Evolutionary conservation across 495 filamentous ascomycete species (phyloP).

Genomic region (Copromyces sp.): DNA sequence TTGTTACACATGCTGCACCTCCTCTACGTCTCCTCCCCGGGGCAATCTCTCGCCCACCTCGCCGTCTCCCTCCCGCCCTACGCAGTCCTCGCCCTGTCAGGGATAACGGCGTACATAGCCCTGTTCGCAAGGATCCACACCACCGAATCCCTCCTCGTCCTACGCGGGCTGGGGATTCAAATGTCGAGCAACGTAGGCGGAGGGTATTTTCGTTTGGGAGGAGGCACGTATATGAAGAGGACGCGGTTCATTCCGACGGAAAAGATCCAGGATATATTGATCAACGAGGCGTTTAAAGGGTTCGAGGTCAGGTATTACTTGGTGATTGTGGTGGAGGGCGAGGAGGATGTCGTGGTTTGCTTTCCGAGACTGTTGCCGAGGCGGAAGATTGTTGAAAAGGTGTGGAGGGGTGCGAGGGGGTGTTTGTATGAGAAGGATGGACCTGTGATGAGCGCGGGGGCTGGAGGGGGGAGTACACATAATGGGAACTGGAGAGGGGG

Average conservation of each 20-base stretch:
- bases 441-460: background rate
- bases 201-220: slow-evolving; percentile 32
- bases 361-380: slow-evolving; percentile 75
- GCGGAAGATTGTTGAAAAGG: slow-evolving; percentile 60
- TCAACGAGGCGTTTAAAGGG: slow-evolving; percentile 91
- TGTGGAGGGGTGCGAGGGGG: slow-evolving; percentile 70
- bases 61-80: slow-evolving; percentile 24
- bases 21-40: slow-evolving; percentile 17
- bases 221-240: slow-evolving; percentile 33
- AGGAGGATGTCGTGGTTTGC: slow-evolving; percentile 80
- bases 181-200: slow-evolving; percentile 32
- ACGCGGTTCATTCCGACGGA: slow-evolving; percentile 88
- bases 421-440: slow-evolving; percentile 63
- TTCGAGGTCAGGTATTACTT: slow-evolving; percentile 89
- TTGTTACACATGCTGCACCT: slow-evolving; percentile 26
- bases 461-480: slow-evolving; percentile 3
- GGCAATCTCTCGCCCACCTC: slow-evolving; percentile 30
- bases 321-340: slow-evolving; percentile 81
- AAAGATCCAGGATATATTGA: slow-evolving; percentile 81
- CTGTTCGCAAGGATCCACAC: slow-evolving; percentile 31
- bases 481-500: background rate
- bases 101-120: slow-evolving; percentile 23
- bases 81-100: slow-evolving; percentile 13
- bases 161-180: slow-evolving; percentile 86
- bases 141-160: slow-evolving; percentile 80